phyloP scores from a whole-genome alignment of 768 basidiomycete species.

The Phlegmacium glaucopus region DNA sequence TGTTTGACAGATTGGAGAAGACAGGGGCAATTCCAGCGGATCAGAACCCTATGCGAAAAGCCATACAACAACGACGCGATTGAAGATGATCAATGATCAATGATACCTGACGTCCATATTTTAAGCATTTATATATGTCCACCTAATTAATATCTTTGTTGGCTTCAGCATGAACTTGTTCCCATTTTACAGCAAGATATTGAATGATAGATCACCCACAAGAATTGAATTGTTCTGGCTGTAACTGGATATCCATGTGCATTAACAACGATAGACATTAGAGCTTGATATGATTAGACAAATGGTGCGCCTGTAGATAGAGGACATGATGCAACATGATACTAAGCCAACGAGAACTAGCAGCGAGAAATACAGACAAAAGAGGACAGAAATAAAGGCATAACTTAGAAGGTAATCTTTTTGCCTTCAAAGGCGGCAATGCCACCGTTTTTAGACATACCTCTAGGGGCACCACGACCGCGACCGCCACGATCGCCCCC shows the following conservation, averaged over 20 bases:
- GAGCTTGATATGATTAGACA: no score
- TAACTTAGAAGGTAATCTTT: slow-evolving; percentile 56
- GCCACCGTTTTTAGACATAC: slow-evolving; percentile 57
- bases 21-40: slow-evolving; percentile 62
- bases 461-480: slow-evolving; percentile 33
- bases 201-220: no score
- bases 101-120: no score
- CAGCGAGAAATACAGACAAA: background rate
- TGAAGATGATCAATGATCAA: no score
- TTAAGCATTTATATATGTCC: background rate
- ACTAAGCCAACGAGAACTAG: background rate
- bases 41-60: slow-evolving; percentile 73
- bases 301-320: no score
- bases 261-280: no score
- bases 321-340: no score
- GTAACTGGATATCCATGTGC: no score
- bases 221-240: no score
- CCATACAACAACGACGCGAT: slow-evolving; percentile 37
- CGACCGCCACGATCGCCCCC: slow-evolving; percentile 24
- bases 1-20: slow-evolving; percentile 87
- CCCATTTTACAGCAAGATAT: no score
- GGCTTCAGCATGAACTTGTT: background rate
- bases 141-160: background rate
- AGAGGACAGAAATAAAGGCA: slow-evolving; percentile 1
- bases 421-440: slow-evolving; percentile 63